Evolutionary conservation across 116 monocot genomes (phyloP), one percentile per base, ranked within the genome.

Genomic region (Phalaenopsis hybrid): DNA sequence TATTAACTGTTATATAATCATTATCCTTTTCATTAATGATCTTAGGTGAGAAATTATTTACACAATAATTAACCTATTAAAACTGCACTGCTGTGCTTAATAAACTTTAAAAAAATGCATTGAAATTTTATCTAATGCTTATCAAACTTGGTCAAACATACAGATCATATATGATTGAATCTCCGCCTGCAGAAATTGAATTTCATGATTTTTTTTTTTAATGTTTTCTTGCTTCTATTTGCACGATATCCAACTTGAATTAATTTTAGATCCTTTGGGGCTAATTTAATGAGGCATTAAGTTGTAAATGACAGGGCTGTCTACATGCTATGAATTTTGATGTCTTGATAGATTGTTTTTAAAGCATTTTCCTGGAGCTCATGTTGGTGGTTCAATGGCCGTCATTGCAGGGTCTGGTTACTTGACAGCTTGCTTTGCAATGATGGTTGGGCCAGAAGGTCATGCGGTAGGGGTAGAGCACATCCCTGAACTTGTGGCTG

Each of bases 371-470:
- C 17, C 43, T 21, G 46, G 46, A 75, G 46, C 75, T 75, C 46
- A 46, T 45, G 41, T 45, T 46, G 18, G 46, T 46, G 21, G 0
- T 73, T 15, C 13, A n/a, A 13, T 31, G 18, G 72, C n/a, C 46
- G 46, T 45, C 72, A 7, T 46, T 85, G 45, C 74, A 94, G 94
- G 94, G 21, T 88, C 88, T 76, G 94, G 94, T 45, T 94, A 91
- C 77, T 79, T 94, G 83, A 91, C 94, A 45, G 94, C 94, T 63
- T 92, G 92, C 79, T 92, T 92, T 80, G 85, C 92, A 68, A 84
- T 92, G 87, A 92, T 92, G 94, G 87, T 93, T 81, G 92, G 94
- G 43, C 89, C 94, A 44, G 69, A 90, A 80, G 94, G 94, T 45
- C 86, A 80, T 74, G 92, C 90, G 8, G 80, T 92, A 15, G 94